A percentile compares a stretch with the other conserved stretches of the same genome.
phyloP scores from a whole-genome alignment of 768 basidiomycete species.

The Lepiota venenata region DNA sequence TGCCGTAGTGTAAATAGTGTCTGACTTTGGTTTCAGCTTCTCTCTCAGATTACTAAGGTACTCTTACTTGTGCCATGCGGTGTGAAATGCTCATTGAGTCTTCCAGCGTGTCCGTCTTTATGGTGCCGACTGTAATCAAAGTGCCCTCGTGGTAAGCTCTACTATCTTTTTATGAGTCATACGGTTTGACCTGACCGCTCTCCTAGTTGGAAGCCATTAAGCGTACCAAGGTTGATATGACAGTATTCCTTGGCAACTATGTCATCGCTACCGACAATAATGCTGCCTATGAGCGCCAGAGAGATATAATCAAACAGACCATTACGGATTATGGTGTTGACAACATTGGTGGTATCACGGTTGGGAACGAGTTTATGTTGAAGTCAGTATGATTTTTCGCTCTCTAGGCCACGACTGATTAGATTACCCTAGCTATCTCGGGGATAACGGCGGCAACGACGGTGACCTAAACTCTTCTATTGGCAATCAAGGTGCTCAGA shows the following conservation, averaged over 20 bases:
- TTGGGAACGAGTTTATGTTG: slow-evolving; percentile 90
- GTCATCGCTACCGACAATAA: slow-evolving; percentile 57
- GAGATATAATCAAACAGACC: slow-evolving; percentile 58
- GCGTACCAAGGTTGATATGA: slow-evolving; percentile 85
- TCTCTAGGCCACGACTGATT: neutral
- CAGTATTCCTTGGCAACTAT: slow-evolving; percentile 76
- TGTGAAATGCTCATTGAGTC: neutral
- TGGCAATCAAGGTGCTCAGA: slow-evolving; percentile 58
- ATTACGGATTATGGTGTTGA: slow-evolving; percentile 75
- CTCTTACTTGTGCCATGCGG: slow-evolving; percentile 9
- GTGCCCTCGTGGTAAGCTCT: slow-evolving; percentile 61
- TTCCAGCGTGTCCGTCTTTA: slow-evolving; percentile 74
- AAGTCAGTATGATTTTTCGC: slow-evolving; percentile 42
- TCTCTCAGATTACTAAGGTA: slow-evolving; percentile 82
- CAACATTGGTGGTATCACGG: slow-evolving; percentile 77
- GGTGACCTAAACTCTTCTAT: slow-evolving; percentile 57
- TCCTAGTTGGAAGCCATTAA: slow-evolving; percentile 80
- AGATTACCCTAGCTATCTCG: slow-evolving; percentile 49
- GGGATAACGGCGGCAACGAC: slow-evolving; percentile 42
- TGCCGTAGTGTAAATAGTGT: neutral
- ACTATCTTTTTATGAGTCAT: neutral
- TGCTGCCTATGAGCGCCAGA: slow-evolving; percentile 73
- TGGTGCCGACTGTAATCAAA: slow-evolving; percentile 85
- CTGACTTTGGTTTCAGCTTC: slow-evolving; percentile 40
- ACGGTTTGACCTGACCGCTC: neutral